Evolutionary conservation across 495 filamentous ascomycete genomes (phyloP).

Genomic region (Friedmanniomyces simplex): DNA sequence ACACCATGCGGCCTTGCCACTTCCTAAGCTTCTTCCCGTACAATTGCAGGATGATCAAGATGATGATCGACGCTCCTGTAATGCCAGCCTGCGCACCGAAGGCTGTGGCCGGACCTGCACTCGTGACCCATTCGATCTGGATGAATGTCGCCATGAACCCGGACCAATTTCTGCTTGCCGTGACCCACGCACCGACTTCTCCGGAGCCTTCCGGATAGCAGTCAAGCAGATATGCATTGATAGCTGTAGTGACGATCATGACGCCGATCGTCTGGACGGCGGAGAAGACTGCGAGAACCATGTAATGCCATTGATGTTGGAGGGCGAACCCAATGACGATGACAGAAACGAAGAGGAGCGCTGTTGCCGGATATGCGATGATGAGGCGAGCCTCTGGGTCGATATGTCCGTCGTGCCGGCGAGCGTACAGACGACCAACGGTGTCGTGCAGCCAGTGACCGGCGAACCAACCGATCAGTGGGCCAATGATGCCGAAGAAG

Average conservation of each 20-base stretch:
- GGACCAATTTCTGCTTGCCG: background rate
- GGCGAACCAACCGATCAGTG: conserved; percentile 8
- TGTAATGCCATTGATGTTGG: conserved; percentile 25
- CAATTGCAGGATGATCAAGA: conserved; percentile 8
- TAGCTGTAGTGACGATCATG: conserved; percentile 27
- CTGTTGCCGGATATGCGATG: conserved; percentile 23
- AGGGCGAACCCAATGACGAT: conserved; percentile 31
- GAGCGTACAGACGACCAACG: conserved; percentile 1
- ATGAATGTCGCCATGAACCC: conserved; percentile 15
- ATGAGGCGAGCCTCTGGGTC: conserved; percentile 30
- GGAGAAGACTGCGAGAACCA: conserved; percentile 28
- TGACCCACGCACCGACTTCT: conserved; percentile 14
- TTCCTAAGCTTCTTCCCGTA: conserved; percentile 11
- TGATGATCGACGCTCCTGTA: background rate
- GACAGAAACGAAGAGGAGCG: conserved; percentile 27
- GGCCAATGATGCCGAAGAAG: conserved; percentile 11
- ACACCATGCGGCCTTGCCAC: conserved; percentile 14
- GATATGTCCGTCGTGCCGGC: conserved; percentile 21
- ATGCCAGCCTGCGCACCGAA: conserved; percentile 13
- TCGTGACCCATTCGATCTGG: conserved; percentile 13
- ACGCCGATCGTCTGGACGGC: conserved; percentile 25
- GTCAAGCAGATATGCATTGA: conserved; percentile 20
- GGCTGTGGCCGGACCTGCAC: conserved; percentile 5
- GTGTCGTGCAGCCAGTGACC: conserved; percentile 14
- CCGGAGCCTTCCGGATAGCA: conserved; percentile 16